A percentile compares a stretch with the other conserved stretches of the same genome.
phyloP scores from a whole-genome alignment of 208 protist genomes.

The Entamoeba dispar region DNA sequence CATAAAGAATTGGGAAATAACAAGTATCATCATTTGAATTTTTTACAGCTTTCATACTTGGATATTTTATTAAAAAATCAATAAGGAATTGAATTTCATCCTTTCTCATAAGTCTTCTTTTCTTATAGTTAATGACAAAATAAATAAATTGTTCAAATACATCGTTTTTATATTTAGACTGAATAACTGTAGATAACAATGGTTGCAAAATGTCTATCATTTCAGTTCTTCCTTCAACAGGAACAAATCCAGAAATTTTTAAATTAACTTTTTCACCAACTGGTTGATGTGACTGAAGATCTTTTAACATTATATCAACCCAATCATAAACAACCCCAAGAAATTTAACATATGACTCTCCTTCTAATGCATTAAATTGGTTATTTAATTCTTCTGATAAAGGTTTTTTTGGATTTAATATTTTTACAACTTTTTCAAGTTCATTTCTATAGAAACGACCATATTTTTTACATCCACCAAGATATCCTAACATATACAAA shows the following conservation, averaged over 20 bases:
- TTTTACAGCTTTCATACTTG: not conserved
- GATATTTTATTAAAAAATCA: not conserved
- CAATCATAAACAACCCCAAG: not conserved
- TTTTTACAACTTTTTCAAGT: not conserved
- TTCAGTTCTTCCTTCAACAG: not conserved
- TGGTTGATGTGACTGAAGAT: not conserved
- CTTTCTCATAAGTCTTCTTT: not conserved
- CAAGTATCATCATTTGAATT: not conserved
- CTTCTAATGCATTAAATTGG: not conserved
- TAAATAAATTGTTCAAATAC: not conserved
- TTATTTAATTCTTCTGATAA: not conserved
- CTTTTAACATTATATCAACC: not conserved
- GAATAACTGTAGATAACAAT: not conserved
- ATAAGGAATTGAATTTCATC: not conserved
- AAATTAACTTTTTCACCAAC: not conserved
- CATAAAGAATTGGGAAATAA: not conserved
- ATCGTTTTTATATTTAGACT: not conserved
- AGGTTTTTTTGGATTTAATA: not conserved
- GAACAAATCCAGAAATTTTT: not conserved
- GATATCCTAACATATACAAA: not conserved
- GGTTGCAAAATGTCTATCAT: not conserved
- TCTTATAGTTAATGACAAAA: not conserved
- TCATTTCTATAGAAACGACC: not conserved
- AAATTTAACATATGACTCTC: not conserved
- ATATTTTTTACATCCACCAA: not conserved